These are phyloP conservation scores for Serendipita vermifera DNA, from an alignment of 768 basidiomycete species.

Conservation along the genomic window DNA sequence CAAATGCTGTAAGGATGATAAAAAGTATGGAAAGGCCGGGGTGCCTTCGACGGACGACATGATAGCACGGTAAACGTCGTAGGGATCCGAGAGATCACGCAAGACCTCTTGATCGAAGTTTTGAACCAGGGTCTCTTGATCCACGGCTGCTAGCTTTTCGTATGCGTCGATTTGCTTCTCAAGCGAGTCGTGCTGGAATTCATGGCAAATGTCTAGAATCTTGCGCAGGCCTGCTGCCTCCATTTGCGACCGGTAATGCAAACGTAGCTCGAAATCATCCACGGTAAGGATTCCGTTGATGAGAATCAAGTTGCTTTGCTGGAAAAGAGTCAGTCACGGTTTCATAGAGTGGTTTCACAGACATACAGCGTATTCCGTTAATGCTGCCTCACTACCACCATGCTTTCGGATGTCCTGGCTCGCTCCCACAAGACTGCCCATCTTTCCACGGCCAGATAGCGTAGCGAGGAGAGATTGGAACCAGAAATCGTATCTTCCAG, in stretches of 20 bases:
- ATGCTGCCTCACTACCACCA: slow-evolving; percentile 47
- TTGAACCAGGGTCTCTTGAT: slow-evolving; percentile 58
- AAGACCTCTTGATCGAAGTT: slow-evolving; percentile 66
- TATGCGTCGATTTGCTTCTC: slow-evolving; percentile 54
- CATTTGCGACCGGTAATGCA: slow-evolving; percentile 83
- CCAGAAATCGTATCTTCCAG: slow-evolving; percentile 72
- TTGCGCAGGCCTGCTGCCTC: slow-evolving; percentile 69
- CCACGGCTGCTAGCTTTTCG: slow-evolving; percentile 51
- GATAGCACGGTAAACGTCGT: slow-evolving; percentile 79
- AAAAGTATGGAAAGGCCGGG: slow-evolving; percentile 69
- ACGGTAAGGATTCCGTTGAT: slow-evolving; percentile 55
- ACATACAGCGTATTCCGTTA: slow-evolving; percentile 81
- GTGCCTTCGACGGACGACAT: slow-evolving; percentile 63
- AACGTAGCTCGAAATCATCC: slow-evolving; percentile 70
- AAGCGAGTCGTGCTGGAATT: slow-evolving; percentile 49
- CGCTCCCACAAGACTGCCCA: slow-evolving; percentile 92
- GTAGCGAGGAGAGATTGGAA: slow-evolving; percentile 67
- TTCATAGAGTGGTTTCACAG: slow-evolving; percentile 16
- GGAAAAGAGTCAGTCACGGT: slow-evolving; percentile 9
- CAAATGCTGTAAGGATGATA: slow-evolving; percentile 90
- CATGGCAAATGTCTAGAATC: slow-evolving; percentile 55
- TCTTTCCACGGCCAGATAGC: slow-evolving; percentile 74
- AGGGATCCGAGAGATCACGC: slow-evolving; percentile 60
- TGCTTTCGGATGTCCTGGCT: slow-evolving; percentile 74
- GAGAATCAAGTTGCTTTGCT: slow-evolving; percentile 62